Conservation (phyloP, 2,329 filamentous ascomycete genomes). For the Leptographium radiaticola region DNA sequence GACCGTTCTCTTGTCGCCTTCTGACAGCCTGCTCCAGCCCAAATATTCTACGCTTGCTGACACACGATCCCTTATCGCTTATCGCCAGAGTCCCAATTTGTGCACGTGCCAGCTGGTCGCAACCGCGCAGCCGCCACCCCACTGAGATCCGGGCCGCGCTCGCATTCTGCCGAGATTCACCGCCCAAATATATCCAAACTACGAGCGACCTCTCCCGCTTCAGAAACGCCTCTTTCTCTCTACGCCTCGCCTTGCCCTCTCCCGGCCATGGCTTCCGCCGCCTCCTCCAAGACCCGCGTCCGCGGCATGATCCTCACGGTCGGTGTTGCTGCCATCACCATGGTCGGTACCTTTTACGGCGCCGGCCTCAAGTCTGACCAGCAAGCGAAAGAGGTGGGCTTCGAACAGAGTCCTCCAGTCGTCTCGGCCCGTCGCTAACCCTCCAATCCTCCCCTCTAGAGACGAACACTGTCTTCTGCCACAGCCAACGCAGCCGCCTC, state of each 20-base stretch:
- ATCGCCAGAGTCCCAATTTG: too few relatives aligned
- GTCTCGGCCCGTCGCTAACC: background rate
- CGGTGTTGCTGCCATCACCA: constrained; percentile 17
- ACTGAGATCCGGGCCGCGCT: background rate
- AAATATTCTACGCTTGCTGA: too few relatives aligned
- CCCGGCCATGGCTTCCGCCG: background rate
- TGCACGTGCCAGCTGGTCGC: too few relatives aligned
- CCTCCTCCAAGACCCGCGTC: constrained; percentile 4
- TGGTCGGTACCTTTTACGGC: constrained; percentile 19
- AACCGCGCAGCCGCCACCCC: background rate
- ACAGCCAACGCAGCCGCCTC: background rate
- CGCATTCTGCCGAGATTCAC: constrained; percentile 9
- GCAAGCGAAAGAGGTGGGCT: constrained; percentile 11
- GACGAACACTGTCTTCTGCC: constrained; percentile 6
- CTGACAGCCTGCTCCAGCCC: too few relatives aligned
- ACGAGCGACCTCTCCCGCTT: background rate
- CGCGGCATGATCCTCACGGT: constrained; percentile 12
- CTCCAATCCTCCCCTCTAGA: background rate
- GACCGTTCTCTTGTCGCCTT: background rate
- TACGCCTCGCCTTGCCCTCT: background rate
- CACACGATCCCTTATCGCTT: too few relatives aligned
- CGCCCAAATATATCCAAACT: constrained; percentile 4
- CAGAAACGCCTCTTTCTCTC: background rate
- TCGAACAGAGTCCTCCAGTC: background rate
- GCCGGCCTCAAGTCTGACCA: constrained; percentile 19